Evolutionary conservation across 106 monocot genomes (phyloP), one percentile per base, ranked within the genome.

Genomic region (Allium fistulosum): DNA sequence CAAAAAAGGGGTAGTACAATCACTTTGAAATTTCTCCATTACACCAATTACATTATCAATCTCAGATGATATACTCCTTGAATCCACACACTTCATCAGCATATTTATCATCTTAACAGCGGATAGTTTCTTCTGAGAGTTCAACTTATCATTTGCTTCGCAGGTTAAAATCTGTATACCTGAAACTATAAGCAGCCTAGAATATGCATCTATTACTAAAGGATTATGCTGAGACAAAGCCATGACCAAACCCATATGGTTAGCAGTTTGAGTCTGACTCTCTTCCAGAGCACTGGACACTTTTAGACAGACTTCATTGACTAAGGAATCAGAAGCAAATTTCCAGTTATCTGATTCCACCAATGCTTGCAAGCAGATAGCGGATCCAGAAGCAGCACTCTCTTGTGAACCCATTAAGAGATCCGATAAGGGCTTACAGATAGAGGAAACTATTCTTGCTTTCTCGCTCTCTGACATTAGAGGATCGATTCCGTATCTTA

Each of bases 21-120:
- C 90, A 28, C 67, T 62, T 51, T 85, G 80, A 75, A 78, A 80
- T 49, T 70, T 69, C 63, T 94, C 90, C 90, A 94, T 77, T 45
- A 67, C 76, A 37, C 85, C 84, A 51, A 81, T 51, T 10, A 94
- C 72, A 14, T 69, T 83, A 13, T n/a, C 64, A 58, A 94, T 63
- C 55, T 94, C 90, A 7, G 94, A 87, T 18, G 70, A 76, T 12
- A 87, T 73, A 53, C 87, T 85, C 76, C 94, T 82, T 6, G 80
- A 80, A 63, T 94, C 94, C 9, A 90, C 87, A 77, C 83, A 87
- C 70, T 90, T 94, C 85, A 90, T 87, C 69, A 94, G 73, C 67
- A 85, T 87, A 51, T 94, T 85, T 17, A 90, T 81, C 94, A 90
- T 94, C 69, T 90, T 90, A 77, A 87, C 90, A 13, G 90, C 87